Evolutionary conservation across 495 filamentous ascomycete genomes (phyloP), one percentile per base, ranked within the genome.

Genomic region (Annulohypoxylon nitens): DNA sequence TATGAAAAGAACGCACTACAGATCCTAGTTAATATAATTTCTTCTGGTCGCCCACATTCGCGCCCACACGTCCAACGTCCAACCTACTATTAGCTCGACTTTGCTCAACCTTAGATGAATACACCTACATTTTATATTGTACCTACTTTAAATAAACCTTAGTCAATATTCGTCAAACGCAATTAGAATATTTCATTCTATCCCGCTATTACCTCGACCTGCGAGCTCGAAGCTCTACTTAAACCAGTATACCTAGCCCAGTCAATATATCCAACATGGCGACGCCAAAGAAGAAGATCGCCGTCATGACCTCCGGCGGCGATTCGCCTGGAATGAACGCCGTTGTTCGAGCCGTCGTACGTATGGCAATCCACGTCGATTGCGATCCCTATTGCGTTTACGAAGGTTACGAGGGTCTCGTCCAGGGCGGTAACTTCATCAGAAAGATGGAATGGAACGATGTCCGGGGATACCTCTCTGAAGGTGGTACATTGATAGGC

Each of bases 301-400:
- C 89, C 55, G 91, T 98, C 68, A 93, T 99, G 91, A 99, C 97
- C 69, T 96, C 92, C 69, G 97, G 97, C 71, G 97, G 97, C 75
- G 97, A 99, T 85, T 93, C 95, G 43, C 96, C 97, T 4, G 97
- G 97, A 75, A 99, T 99, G 97, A 98, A 97, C 80, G 94, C 92
- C 50, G 93, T 92, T 23, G 94, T 98, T 9, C 88, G 97, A 50
- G 97, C 97, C 45, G 95, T 98, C 39, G 93, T 99, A 67, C 91
- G 97, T 51, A 98, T 93, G 90, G 88, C 93, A 30, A 93, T 98
- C 70, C 90, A 93, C 78, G 86, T 90, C 72, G 92, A 90, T 54
- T 98, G 96, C 81, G 93, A 97, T 68, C 88, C 93, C 60, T 99
- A 91, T 75, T 93, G 90, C 75, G 87, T 99, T 75, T 95, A 92